Conservation (phyloP, 106 monocot genomes). For the Xerophyta viscosa region DNA sequence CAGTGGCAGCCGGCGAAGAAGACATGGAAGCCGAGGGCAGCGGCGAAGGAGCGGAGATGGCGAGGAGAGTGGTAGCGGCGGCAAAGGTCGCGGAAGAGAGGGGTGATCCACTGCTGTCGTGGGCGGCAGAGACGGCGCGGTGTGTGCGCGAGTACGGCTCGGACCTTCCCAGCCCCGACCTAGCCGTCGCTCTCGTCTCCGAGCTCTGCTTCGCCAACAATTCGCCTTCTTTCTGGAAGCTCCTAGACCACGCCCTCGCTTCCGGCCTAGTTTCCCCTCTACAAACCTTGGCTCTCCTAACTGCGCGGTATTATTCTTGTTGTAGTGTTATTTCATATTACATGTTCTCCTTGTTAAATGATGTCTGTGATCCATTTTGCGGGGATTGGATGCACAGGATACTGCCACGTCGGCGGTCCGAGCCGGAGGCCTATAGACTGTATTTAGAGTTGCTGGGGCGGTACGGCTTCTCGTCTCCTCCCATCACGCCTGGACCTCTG, state of each 20-base stretch:
- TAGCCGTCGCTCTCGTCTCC: constrained; percentile 36
- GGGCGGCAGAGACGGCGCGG: constrained; percentile 31
- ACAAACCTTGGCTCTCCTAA: constrained; percentile 68
- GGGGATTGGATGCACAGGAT: no score
- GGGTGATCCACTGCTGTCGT: constrained; percentile 35
- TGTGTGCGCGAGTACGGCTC: constrained; percentile 24
- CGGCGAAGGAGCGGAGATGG: no score
- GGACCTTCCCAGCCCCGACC: constrained; percentile 42
- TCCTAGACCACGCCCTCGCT: constrained; percentile 57
- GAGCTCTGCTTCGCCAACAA: constrained; percentile 51
- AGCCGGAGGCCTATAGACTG: constrained; percentile 25
- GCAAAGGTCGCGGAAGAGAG: constrained; percentile 37
- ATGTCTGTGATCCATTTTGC: no score
- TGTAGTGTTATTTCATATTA: no score
- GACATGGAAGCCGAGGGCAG: no score
- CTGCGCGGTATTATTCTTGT: constrained; percentile 26
- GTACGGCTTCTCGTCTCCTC: constrained; percentile 8
- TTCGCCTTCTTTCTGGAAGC: constrained; percentile 57
- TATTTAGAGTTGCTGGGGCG: constrained; percentile 17
- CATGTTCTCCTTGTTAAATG: no score
- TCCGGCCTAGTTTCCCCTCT: constrained; percentile 40
- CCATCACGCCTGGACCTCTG: background rate
- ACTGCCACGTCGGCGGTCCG: constrained; percentile 6
- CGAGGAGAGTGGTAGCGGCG: no score
- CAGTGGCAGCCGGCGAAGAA: no score